Evolutionary conservation across 2,329 filamentous ascomycete genomes (phyloP), one percentile per base, ranked within the genome.

Genomic region (Anisogramma anomala): DNA sequence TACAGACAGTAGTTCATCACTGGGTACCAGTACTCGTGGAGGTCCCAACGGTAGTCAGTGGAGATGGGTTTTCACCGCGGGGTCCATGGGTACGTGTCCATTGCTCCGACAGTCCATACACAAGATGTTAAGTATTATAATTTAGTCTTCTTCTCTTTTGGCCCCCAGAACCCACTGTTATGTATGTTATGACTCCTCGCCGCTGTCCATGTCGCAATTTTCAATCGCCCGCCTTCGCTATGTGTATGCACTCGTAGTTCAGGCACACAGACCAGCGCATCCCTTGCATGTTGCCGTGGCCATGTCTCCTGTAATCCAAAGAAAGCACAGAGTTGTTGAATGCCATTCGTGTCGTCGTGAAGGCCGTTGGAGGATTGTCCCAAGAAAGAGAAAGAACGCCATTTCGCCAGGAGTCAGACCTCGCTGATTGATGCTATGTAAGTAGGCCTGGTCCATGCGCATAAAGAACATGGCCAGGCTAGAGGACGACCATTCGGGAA

Each of bases 281-380:
- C 5, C 22, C 22, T 23, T 23, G 22, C 9, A 23, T 23, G 9
- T 18, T 15, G 30, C 30, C 30, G 30, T 32, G 8, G 30, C 30
- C 15, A 32, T 32, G 30, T 15, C 30, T n/a, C 7, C 7, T n/a
- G 14, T 32, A 18, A 32, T 18, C 15, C 30, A 5, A 18, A 10
- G 2, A 32, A 18, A 11, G 20, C 5, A 36, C 32, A 44, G 34
- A n/a, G 39, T 18, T 46, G 43, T 28, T 43, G 36, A 22, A 38
- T 32, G 20, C 38, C 36, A 45, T 39, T 46, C 43, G 20, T 46
- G 18, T 32, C 43, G 40, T 46, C 43, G 27, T 46, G 33, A 39
- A 18, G 25, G 41, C 32, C 32, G 38, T 41, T 36, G 28, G 8
- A 36, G n/a, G 31, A 31, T 41, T 27, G 19, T 15, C 35, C 26